Base-by-base conservation (phyloP, 768 basidiomycete species). In the Scleroderma bovista region DNA sequence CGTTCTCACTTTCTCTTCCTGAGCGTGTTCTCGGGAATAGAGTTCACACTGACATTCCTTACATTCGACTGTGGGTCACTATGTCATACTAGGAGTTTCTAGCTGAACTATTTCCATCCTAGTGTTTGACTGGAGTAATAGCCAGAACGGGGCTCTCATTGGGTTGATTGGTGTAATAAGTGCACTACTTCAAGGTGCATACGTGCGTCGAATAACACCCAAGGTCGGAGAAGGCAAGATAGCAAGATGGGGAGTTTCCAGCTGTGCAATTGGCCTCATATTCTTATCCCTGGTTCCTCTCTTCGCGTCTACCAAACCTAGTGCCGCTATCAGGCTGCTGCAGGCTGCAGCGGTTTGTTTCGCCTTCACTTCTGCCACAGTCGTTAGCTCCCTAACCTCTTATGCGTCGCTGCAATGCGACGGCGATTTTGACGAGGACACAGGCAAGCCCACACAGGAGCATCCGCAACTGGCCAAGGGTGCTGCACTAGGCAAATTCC, bases 1-100 rank as follows among this genome's bases (percentile, higher is more conserved):
- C 68, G 71, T 39, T 65, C 89, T 15, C 94, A 98, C 64, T 86
- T 93, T 64, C 66, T 84, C 41, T 99, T 97, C 73, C 72, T 98
- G 52, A 79, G 85, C 46, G 64, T 95, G 44, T 98, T 99, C 68
- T 94, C 94, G 2, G 95, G 94, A 12, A 81, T 96, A 44, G 95
- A 99, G 64, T 97, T 97, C 68, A 99, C 95, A 0, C 74, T 99
- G 19, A 95, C 93, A 0, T 98, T 98, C 75, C 73, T 97, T 42
- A 96, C 88, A 2, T 93, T 91, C 60, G 89, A 92, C 64, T 68
- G 91, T 87, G 70, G 66, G 84, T 75, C 43, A 22, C 16, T 10
- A 53, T 50, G 53, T 11, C 51, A 6, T 47, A 15, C 44, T 22
- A 37, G 40, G 26, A 16, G 26, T 12, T 16, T 32, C 8, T 3